A percentile compares a stretch with the other conserved stretches of the same genome.
Evolutionary conservation across 2,329 filamentous ascomycete genomes (phyloP).

Genomic region (Microcera coccophila): DNA sequence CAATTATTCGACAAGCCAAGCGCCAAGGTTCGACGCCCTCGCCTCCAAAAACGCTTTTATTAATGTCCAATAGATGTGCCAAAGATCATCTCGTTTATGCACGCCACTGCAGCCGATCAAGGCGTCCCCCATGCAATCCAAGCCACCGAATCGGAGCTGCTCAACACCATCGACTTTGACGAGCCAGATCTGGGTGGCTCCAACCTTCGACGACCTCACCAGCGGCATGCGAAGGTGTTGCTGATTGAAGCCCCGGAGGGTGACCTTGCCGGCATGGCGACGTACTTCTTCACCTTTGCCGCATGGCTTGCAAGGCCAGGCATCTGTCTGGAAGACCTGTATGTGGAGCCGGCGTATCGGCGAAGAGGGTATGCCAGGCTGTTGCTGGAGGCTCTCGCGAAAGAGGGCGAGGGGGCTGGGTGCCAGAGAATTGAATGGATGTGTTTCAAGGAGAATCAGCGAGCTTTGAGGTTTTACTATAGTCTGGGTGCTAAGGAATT

Average conservation of each 20-base stretch:
- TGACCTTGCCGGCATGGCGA: conserved; percentile 7
- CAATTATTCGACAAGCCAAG: conserved; percentile 3
- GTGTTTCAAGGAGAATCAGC: conserved; percentile 5
- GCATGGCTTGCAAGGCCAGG: conserved; percentile 3
- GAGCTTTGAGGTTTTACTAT: conserved; percentile 5
- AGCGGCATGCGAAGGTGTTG: conserved; percentile 4
- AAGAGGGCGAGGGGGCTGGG: conserved; percentile 1
- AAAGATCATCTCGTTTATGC: conserved; percentile 4
- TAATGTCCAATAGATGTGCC: conserved; percentile 8
- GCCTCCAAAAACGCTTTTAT: too few relatives aligned
- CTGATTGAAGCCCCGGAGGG: conserved; percentile 5
- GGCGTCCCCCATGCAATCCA: background rate
- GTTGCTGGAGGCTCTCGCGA: conserved; percentile 4
- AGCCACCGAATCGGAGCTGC: conserved; percentile 6
- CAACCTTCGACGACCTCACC: background rate
- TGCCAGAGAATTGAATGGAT: conserved; percentile 6
- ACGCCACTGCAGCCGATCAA: conserved; percentile 5
- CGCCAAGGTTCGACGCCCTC: conserved; percentile 1
- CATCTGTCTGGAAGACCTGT: conserved; percentile 7
- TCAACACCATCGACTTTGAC: conserved; percentile 4
- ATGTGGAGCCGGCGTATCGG: conserved; percentile 3
- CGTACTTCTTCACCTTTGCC: conserved; percentile 7
- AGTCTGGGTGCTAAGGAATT: conserved; percentile 8
- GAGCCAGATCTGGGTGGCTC: background rate
- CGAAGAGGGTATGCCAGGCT: conserved; percentile 6